Percentiles rank a stretch among this genome's conserved stretches.
Evolutionary conservation across 2,329 filamentous ascomycete genomes (phyloP).

Genomic region (Penicillium palitans): DNA sequence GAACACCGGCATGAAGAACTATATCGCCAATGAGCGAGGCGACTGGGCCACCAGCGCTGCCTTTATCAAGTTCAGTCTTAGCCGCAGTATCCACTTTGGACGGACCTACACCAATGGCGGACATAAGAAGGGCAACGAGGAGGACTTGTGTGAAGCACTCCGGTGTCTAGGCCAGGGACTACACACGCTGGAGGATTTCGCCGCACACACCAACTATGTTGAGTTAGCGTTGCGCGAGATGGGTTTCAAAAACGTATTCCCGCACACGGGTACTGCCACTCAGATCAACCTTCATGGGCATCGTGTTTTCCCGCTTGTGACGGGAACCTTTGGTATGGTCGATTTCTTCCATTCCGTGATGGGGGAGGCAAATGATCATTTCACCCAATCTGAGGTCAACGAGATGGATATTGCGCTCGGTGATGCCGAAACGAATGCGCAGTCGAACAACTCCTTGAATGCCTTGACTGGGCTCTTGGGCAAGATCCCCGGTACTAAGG

Average conservation of each 20-base stretch:
- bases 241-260: slow-evolving; percentile 67
- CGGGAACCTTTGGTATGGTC: slow-evolving; percentile 72
- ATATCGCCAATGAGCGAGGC: slow-evolving; percentile 88
- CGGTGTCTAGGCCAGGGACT: slow-evolving; percentile 73
- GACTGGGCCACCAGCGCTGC: slow-evolving; percentile 87
- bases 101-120: slow-evolving; percentile 70
- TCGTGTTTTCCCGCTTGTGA: slow-evolving; percentile 72
- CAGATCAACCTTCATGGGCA: slow-evolving; percentile 67
- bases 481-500: slow-evolving; percentile 72
- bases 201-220: slow-evolving; percentile 80
- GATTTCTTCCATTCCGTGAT: slow-evolving; percentile 80
- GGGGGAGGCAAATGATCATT: slow-evolving; percentile 77
- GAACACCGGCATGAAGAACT: slow-evolving; percentile 96
- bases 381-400: slow-evolving; percentile 81
- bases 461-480: slow-evolving; percentile 72
- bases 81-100: slow-evolving; percentile 74
- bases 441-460: slow-evolving; percentile 44
- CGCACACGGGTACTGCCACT: slow-evolving; percentile 68
- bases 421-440: slow-evolving; percentile 60
- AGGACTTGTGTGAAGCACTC: slow-evolving; percentile 77
- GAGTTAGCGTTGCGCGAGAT: slow-evolving; percentile 75
- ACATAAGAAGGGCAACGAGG: slow-evolving; percentile 64
- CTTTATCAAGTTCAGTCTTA: slow-evolving; percentile 75
- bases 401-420: slow-evolving; percentile 74
- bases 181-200: slow-evolving; percentile 76